Evolutionary conservation across 2,329 filamentous ascomycete species (phyloP).

Genomic region (Xylaria polymorpha): DNA sequence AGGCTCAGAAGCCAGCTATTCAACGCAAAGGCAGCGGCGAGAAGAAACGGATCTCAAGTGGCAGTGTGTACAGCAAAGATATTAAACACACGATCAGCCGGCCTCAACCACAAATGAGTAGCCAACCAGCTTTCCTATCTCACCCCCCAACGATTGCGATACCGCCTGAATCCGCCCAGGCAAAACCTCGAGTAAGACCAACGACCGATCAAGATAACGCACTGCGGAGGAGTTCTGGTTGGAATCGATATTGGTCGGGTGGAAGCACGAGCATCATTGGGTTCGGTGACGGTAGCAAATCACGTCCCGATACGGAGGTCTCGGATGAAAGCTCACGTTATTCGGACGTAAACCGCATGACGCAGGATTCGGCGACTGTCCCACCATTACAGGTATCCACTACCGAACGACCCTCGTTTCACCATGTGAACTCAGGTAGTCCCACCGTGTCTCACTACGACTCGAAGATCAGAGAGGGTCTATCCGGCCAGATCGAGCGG

Average conservation of each 20-base stretch:
- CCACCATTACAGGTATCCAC: slow-evolving; percentile 73
- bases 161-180: slow-evolving; percentile 39
- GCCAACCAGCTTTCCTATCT: slow-evolving; percentile 43
- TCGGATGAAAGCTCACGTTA: slow-evolving; percentile 69
- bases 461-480: slow-evolving; percentile 65
- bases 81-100: slow-evolving; percentile 72
- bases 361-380: slow-evolving; percentile 75
- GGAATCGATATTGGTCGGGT: slow-evolving; percentile 82
- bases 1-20: slow-evolving; percentile 61
- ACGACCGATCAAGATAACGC: slow-evolving; percentile 54
- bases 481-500: slow-evolving; percentile 71
- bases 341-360: slow-evolving; percentile 63
- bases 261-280: slow-evolving; percentile 76
- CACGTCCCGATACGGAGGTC: slow-evolving; percentile 61
- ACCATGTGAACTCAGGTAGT: slow-evolving; percentile 74
- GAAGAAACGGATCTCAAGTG: slow-evolving; percentile 62
- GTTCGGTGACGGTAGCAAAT: slow-evolving; percentile 57
- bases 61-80: slow-evolving; percentile 70
- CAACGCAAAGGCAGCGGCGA: slow-evolving; percentile 68
- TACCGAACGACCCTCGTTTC: slow-evolving; percentile 68
- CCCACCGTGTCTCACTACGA: slow-evolving; percentile 74
- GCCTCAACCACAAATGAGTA: slow-evolving; percentile 64
- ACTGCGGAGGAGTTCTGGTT: slow-evolving; percentile 74
- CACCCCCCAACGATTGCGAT: slow-evolving; percentile 43
- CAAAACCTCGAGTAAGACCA: slow-evolving; percentile 52